These are phyloP conservation scores for Schizophyllum amplum DNA, from an alignment of 1,284 basidiomycete genomes.

Conservation along the genomic window DNA sequence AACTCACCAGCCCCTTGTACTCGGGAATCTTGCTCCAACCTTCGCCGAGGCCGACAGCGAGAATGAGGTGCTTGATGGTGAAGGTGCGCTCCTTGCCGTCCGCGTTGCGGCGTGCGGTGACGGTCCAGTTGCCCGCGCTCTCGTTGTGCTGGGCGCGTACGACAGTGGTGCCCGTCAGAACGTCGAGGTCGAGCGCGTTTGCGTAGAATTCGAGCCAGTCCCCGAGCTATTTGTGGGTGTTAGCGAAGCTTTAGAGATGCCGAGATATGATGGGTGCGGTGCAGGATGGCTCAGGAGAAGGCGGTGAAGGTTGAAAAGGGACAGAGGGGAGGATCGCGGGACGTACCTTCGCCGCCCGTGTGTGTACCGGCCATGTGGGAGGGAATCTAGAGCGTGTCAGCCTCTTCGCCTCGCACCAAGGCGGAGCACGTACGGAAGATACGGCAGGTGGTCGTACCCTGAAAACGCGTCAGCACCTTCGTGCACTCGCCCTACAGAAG, in stretches of 20 bases:
- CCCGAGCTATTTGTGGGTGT: conserved; percentile 35
- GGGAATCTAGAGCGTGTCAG: conserved; percentile 34
- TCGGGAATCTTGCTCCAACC: conserved; percentile 40
- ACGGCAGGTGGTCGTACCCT: conserved; percentile 51
- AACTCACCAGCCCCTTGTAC: conserved; percentile 29
- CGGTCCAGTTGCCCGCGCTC: conserved; percentile 43
- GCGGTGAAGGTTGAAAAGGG: neutral
- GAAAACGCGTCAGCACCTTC: no score
- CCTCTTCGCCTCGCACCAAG: conserved; percentile 10
- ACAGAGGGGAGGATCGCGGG: neutral
- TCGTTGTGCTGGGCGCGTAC: conserved; percentile 35
- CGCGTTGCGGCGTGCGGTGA: conserved; percentile 32
- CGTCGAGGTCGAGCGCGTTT: conserved; percentile 53
- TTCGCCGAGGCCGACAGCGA: conserved; percentile 54
- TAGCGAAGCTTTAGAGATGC: neutral
- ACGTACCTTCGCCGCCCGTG: conserved; percentile 44
- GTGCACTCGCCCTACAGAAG: conserved; percentile 1
- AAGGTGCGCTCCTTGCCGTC: conserved; percentile 41
- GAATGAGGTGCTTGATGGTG: conserved; percentile 47
- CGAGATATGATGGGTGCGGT: no score
- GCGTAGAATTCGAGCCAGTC: conserved; percentile 67
- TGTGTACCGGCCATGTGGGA: conserved; percentile 52
- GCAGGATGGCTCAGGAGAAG: no score
- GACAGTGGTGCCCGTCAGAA: conserved; percentile 54
- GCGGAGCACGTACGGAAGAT: conserved; percentile 27